Conservation (phyloP, 2,329 filamentous ascomycete species). For the Cytospora piceae region DNA sequence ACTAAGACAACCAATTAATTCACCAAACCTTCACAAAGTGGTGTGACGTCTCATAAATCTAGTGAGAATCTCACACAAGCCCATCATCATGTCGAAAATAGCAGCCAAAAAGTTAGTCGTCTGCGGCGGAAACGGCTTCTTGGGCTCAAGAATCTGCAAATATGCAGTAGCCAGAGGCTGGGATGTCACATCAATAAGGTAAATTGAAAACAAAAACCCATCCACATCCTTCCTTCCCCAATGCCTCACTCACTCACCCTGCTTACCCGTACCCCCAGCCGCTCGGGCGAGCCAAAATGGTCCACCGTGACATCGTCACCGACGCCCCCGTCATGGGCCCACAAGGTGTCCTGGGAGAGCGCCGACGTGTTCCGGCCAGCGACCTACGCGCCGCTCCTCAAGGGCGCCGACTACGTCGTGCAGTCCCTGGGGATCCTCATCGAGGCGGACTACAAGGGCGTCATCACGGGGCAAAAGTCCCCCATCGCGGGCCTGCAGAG, state of each 20-base stretch:
- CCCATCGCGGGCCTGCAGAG: conserved; percentile 77
- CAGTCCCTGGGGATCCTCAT: conserved; percentile 96
- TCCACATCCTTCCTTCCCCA: neutral
- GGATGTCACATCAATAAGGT: conserved; percentile 93
- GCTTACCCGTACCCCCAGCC: conserved; percentile 54
- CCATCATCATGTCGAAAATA: conserved; percentile 49
- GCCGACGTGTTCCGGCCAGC: conserved; percentile 84
- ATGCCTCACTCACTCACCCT: neutral
- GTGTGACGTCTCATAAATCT: conserved; percentile 30
- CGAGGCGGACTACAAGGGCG: conserved; percentile 96
- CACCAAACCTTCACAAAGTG: neutral
- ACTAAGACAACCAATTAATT: neutral
- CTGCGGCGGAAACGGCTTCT: conserved; percentile 90
- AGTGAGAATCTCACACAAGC: conserved; percentile 9
- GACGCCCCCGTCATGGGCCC: conserved; percentile 77
- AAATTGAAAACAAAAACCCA: conserved; percentile 35
- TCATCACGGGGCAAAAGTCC: conserved; percentile 81
- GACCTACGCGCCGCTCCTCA: conserved; percentile 77
- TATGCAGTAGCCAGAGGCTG: conserved; percentile 83
- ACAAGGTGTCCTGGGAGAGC: conserved; percentile 81
- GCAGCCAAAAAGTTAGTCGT: conserved; percentile 82
- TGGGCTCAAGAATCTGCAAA: conserved; percentile 89
- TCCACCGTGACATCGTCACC: conserved; percentile 72
- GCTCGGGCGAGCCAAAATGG: conserved; percentile 90
- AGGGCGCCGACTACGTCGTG: conserved; percentile 80